Evolutionary conservation across 2,329 filamentous ascomycete genomes (phyloP).

Genomic region (Aureobasidium sp.): DNA sequence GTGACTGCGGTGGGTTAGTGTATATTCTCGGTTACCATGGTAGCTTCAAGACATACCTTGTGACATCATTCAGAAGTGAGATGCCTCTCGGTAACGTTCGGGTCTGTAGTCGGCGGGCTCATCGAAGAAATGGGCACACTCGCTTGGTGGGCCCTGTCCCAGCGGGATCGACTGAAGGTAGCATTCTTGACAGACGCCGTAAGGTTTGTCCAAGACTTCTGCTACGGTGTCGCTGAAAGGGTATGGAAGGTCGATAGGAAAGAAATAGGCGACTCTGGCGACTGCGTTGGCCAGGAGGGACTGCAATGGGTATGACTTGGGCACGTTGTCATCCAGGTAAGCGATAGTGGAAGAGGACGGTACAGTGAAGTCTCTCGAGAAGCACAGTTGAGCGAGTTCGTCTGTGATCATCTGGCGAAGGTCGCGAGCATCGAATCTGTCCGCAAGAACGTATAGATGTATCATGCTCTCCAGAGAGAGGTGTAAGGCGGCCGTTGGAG

Average conservation of each 20-base stretch:
- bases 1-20: too few species aligned
- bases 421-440: not conserved
- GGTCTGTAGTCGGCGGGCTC: not conserved
- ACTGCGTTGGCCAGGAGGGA: not conserved
- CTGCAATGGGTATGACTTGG: not conserved
- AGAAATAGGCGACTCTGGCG: too few species aligned
- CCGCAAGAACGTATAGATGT: not conserved
- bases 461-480: not conserved
- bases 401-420: not conserved
- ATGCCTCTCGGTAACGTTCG: too few species aligned
- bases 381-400: not conserved
- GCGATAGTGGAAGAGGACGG: too few species aligned
- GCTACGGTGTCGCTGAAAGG: not conserved
- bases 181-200: not conserved
- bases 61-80: too few species aligned
- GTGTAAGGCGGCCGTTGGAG: not conserved
- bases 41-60: too few species aligned
- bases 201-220: not conserved
- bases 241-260: too few species aligned
- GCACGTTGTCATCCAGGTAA: not conserved
- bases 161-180: not conserved
- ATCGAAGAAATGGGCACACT: not conserved
- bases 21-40: too few species aligned
- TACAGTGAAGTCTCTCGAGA: not conserved
- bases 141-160: not conserved